These are phyloP conservation scores for Avena atlantica DNA, from an alignment of 176 grass and related monocot genomes.

Conservation along the genomic window DNA sequence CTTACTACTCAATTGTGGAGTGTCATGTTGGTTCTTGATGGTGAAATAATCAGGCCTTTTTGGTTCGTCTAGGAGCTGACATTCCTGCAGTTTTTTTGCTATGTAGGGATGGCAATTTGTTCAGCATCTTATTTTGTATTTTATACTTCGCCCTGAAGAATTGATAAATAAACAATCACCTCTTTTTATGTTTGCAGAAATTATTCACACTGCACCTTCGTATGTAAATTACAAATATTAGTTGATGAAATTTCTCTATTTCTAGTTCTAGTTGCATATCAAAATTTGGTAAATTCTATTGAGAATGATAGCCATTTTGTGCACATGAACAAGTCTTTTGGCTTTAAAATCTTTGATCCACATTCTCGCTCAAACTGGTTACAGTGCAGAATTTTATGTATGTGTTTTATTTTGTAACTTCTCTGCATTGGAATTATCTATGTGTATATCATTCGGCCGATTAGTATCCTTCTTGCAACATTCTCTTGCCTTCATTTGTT, in stretches of 20 bases:
- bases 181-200: neutral
- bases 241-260: neutral
- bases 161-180: neutral
- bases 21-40: conserved; percentile 4
- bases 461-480: neutral
- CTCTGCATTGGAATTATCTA: neutral
- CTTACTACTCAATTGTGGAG: neutral
- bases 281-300: neutral
- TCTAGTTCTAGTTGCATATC: neutral
- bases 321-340: neutral
- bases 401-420: neutral
- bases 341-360: neutral
- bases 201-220: conserved; percentile 16
- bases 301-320: neutral
- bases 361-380: conserved; percentile 24
- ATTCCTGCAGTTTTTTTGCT: neutral
- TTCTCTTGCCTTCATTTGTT: neutral
- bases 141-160: neutral
- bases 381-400: neutral
- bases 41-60: neutral
- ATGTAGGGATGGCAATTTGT: neutral
- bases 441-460: neutral
- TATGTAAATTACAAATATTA: neutral
- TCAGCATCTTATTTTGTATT: neutral
- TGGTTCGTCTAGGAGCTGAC: neutral